phyloP scores from a whole-genome alignment of 164 flowering plant genomes.

The Magnolia kwangsiensis region DNA sequence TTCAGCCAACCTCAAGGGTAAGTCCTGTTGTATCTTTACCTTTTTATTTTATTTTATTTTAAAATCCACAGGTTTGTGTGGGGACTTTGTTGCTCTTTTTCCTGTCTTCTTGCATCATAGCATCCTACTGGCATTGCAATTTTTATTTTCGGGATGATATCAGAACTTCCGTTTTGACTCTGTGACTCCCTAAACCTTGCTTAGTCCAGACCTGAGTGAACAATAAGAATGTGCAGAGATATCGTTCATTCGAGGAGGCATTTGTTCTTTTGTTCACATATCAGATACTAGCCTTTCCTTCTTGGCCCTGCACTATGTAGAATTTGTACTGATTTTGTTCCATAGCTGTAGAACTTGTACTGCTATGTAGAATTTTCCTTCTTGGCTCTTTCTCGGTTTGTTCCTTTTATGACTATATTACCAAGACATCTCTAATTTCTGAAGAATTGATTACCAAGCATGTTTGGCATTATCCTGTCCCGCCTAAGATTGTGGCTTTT shows the following conservation, averaged over 20 bases:
- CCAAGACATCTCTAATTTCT: no score
- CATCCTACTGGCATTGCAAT: neutral
- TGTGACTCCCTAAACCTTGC: neutral
- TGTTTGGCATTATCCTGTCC: no score
- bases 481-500: no score
- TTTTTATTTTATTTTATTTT: neutral
- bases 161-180: neutral
- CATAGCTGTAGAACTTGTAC: neutral
- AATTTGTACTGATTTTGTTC: neutral
- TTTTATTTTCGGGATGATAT: neutral
- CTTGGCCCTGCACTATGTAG: neutral
- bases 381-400: no score
- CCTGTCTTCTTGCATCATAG: neutral
- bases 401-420: no score
- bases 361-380: no score
- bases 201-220: neutral
- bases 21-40: constrained; percentile 9
- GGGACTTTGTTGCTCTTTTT: neutral
- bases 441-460: no score
- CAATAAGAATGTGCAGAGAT: neutral
- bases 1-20: constrained; percentile 98
- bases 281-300: neutral
- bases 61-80: neutral
- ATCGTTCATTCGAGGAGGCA: neutral
- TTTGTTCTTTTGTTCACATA: neutral